Percentiles rank a stretch among this genome's conserved stretches.
phyloP scores from a whole-genome alignment of 83 land plant species.

The Diphasiastrum complanatum region DNA sequence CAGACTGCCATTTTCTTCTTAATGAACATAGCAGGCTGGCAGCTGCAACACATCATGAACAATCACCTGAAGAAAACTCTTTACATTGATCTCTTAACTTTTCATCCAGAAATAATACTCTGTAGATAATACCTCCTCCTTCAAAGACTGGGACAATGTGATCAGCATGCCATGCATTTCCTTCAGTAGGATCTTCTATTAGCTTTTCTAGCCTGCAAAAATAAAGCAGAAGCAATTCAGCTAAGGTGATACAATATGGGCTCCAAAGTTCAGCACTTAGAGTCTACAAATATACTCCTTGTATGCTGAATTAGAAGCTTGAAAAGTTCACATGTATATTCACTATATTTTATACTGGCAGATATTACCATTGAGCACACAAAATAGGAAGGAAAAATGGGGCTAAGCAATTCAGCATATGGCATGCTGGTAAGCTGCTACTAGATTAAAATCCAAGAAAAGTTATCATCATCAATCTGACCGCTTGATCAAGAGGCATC shows the following conservation, averaged over 20 bases:
- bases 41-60: not conserved
- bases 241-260: not conserved
- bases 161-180: conserved; percentile 99
- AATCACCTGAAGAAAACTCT: not conserved
- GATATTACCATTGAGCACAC: too few species aligned
- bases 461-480: too few species aligned
- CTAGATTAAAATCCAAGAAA: too few species aligned
- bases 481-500: too few species aligned
- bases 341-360: too few species aligned
- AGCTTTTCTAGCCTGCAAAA: conserved; percentile 66
- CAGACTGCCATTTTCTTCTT: not conserved
- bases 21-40: not conserved
- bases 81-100: not conserved
- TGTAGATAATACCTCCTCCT: conserved; percentile 69
- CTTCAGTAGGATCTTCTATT: conserved; percentile 64
- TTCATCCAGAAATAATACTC: not conserved
- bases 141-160: conserved; percentile 84
- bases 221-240: not conserved
- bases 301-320: not conserved
- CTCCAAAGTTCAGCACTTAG: not conserved
- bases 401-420: too few species aligned
- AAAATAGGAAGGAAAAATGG: too few species aligned
- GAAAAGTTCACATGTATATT: not conserved
- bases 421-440: too few species aligned
- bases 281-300: not conserved